Conservation (phyloP, 257 asterid species). For the Petunia axillaris region DNA sequence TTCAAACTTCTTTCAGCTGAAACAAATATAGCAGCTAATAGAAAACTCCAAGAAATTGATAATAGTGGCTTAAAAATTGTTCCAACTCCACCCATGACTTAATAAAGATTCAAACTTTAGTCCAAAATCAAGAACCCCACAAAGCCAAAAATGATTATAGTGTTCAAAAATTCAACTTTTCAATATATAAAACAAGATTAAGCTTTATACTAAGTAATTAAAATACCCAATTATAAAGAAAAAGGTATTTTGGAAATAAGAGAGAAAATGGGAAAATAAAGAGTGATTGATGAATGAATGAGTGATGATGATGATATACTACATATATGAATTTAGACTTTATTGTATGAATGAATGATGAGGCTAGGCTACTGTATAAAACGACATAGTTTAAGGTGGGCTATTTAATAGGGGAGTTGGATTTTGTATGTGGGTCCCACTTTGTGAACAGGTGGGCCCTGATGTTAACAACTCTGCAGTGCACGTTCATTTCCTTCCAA, state of each 20-base stretch:
- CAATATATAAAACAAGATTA: neutral
- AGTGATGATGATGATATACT: neutral
- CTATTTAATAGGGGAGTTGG: too few species aligned
- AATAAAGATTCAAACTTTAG: neutral
- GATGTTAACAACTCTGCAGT: neutral
- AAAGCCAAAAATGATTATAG: neutral
- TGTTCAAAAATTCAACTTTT: neutral
- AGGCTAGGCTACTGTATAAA: neutral
- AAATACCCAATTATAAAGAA: slow-evolving; percentile 16
- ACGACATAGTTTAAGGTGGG: slow-evolving; percentile 8
- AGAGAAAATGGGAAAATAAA: neutral
- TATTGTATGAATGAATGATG: too few species aligned
- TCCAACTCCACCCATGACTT: slow-evolving; percentile 57
- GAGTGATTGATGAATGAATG: neutral
- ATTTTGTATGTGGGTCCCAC: neutral
- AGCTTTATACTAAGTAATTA: neutral
- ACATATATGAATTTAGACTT: neutral
- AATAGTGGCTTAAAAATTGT: slow-evolving; percentile 61
- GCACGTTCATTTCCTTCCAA: neutral
- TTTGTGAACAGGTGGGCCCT: neutral
- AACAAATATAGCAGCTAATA: slow-evolving; percentile 73
- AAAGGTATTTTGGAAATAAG: neutral
- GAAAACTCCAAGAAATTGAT: slow-evolving; percentile 70
- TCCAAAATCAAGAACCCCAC: neutral
- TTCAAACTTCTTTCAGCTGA: slow-evolving; percentile 85